Base-by-base conservation (phyloP, 2,329 filamentous ascomycete species). In the Alternaria alternata region DNA sequence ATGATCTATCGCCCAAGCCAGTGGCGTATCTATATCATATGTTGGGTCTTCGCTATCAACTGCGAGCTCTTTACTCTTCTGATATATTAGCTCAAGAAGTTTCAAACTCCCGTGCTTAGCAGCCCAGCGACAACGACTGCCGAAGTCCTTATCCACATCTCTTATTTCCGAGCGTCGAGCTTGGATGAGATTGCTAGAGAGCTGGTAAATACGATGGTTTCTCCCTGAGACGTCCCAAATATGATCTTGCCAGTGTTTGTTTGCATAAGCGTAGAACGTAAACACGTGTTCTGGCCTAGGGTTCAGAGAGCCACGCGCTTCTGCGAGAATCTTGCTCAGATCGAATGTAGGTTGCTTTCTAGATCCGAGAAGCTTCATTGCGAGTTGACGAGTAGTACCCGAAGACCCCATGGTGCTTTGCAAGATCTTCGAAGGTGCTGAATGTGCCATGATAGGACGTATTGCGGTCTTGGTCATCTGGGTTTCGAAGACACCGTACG, bases 401-500 rank as follows among this genome's bases (percentile, higher is more conserved):
- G 63, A 57, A 41, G 24, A 24, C 1, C 26, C 46, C 22, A 63
- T 48, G 24, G 59, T 64, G 24, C 39, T 24, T 43, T 54, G 59
- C 14, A 68, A 12, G 34, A 68, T 48, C 4, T 4, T 54, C 38
- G 59, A 61, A 12, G 59, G 63, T 20, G 55, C 51, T 20, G 59
- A 57, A 41, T 55, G 44, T 30, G 47, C 47, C 42, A 59, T 48
- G 1, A 65, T 22, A 18, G 48, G 56, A 43, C 8, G 44, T 14
- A 55, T 41, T 12, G 43, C 57, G 24, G 7, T 11, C 42, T 2
- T 62, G 2, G 65, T 64, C 12, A 71, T 3, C 47, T 70, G 54
- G 7, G 64, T 69, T 12, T 59, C 61, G 38, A 73, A 70, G 12
- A 67, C 44, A n/a, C 48, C 52, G 22, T 73, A 73, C 20, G 52